Evolutionary conservation across 192 early-diverging fungal genomes (phyloP), one percentile per base, ranked within the genome.

Genomic region (Coemansia sp.): DNA sequence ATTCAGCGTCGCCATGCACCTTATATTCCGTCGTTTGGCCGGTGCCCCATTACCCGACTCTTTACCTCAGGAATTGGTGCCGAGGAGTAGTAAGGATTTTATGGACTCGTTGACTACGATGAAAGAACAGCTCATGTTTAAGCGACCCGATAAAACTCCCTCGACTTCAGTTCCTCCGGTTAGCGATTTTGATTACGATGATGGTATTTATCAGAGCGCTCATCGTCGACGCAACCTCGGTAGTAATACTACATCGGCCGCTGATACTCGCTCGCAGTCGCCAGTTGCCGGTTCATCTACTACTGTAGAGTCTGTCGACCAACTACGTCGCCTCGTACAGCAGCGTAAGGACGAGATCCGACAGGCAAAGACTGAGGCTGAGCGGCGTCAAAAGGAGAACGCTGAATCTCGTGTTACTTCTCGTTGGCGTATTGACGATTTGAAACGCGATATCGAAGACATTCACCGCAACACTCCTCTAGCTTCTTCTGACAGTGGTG

Each of bases 1-100:
- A 78, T 99, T 99, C 74, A 91, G 95, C 42, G 93, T 97, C 11
- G 96, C 96, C 24, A 99, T 99, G 97, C 95, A 97, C 79, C 79
- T 99, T 18, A 92, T 97, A 43, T 94, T 97, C 86, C 81, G 91
- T 33, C 95, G 93, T 67, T 82, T 96, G 18, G 91, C 92, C 59
- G 95, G 95, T 7, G 82, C 88, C 24, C 92, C 92, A 66, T 78
- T 99, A 16, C 97, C 97, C 15, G 80, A 82, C 10, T 84, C 75
- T 5, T 73, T 99, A 41, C 96, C 97, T 6, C 79, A 89, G 10
- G 94, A 97, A 47, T 85, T 99, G 38, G 81, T 96, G 31, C 97
- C 97, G 15, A 91, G 94, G 15, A 93, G 93, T 16, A 90, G 89
- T 36, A 90, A 93, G 52, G 94, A 96, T 38, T 86, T 98, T 33